Conservation (phyloP, 139 green algal species). For the Zygnema circumcarinatum region DNA sequence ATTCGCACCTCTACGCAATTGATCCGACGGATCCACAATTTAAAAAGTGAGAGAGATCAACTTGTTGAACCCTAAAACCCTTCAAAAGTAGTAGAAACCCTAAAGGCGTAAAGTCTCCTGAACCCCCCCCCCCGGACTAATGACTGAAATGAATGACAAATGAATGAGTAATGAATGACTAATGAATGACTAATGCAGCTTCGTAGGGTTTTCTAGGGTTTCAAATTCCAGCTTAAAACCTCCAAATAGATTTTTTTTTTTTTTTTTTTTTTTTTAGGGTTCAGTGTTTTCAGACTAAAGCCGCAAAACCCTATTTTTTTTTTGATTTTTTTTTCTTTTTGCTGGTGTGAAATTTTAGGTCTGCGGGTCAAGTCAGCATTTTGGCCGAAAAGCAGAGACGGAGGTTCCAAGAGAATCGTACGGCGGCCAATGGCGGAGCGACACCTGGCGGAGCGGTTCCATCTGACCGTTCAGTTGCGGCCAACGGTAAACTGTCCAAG, state of each 20-base stretch:
- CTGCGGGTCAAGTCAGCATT: slow-evolving; percentile 36
- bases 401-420: slow-evolving; percentile 6
- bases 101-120: no score
- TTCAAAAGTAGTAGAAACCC: no score
- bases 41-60: slow-evolving; percentile 40
- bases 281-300: neutral
- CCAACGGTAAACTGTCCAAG: neutral
- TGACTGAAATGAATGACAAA: no score
- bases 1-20: slow-evolving; percentile 77
- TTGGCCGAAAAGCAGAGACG: slow-evolving; percentile 56
- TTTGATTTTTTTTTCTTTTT: slow-evolving; percentile 12
- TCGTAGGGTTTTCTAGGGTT: no score
- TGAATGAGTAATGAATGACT: no score
- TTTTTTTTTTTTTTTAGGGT: neutral
- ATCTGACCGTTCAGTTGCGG: neutral
- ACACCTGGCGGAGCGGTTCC: neutral
- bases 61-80: no score
- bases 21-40: slow-evolving; percentile 92
- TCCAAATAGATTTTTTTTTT: no score
- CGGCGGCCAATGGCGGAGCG: neutral
- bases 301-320: neutral
- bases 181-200: no score
- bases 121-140: no score
- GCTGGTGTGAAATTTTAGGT: slow-evolving; percentile 2
- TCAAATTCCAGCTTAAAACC: no score